A percentile compares a stretch with the other conserved stretches of the same genome.
Conservation (phyloP, 2,329 filamentous ascomycete genomes). For the Leptographium lundbergii region DNA sequence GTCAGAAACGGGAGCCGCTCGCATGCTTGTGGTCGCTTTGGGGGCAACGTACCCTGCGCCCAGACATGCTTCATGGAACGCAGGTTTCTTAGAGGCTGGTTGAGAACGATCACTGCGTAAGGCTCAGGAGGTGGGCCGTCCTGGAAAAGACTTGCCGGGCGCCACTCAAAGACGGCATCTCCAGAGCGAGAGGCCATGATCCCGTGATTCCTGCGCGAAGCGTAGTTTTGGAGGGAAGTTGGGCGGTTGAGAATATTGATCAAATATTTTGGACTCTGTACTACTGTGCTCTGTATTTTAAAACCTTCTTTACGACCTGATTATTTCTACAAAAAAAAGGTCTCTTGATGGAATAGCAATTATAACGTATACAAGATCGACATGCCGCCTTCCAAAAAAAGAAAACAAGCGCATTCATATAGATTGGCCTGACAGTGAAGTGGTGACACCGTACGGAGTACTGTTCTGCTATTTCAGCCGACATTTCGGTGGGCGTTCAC, state of each 20-base stretch:
- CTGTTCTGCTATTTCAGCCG: neutral
- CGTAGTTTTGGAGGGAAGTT: neutral
- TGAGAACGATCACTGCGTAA: slow-evolving; percentile 36
- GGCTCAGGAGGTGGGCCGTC: neutral
- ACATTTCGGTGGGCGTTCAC: neutral
- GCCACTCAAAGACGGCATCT: slow-evolving; percentile 12
- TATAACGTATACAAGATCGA: neutral
- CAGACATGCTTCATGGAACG: slow-evolving; percentile 35
- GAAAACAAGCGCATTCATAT: neutral
- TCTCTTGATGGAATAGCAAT: neutral
- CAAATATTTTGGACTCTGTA: neutral
- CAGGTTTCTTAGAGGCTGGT: slow-evolving; percentile 35
- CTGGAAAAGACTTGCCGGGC: slow-evolving; percentile 13
- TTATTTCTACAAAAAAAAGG: neutral
- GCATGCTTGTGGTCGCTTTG: neutral
- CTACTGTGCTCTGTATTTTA: neutral
- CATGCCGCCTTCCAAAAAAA: neutral
- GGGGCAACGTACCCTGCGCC: slow-evolving; percentile 28
- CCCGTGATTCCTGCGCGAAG: neutral
- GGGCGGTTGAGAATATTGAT: neutral
- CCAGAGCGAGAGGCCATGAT: slow-evolving; percentile 2
- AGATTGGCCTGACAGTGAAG: too few species aligned
- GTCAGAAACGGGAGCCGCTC: neutral
- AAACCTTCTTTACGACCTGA: neutral
- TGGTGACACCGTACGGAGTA: neutral